Percentiles rank a stretch among this genome's conserved stretches.
These are phyloP conservation scores for Sugiyamaella lignohabitans DNA, from an alignment of 805 yeast genomes.

Conservation along the genomic window DNA sequence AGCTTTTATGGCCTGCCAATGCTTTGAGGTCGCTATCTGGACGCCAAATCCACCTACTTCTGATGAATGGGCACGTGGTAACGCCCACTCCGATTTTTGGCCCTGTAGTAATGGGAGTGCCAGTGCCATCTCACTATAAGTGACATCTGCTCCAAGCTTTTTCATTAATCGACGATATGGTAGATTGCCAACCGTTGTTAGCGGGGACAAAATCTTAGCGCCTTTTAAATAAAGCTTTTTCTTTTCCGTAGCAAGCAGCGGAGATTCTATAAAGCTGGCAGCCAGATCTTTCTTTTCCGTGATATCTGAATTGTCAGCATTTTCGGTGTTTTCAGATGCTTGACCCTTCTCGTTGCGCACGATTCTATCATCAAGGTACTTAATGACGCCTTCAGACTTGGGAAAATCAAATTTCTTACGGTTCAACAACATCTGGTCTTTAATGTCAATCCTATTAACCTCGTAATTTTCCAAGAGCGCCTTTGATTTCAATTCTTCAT, in stretches of 20 bases:
- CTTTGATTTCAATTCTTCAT: conserved; percentile 37
- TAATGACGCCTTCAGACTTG: conserved; percentile 50
- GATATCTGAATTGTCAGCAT: conserved; percentile 1
- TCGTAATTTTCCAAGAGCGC: conserved; percentile 43
- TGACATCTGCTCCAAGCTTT: conserved; percentile 82
- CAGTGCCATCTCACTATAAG: conserved; percentile 94
- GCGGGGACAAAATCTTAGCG: conserved; percentile 87
- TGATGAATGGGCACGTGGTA: conserved; percentile 76
- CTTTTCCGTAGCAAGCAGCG: conserved; percentile 75
- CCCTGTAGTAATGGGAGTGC: conserved; percentile 83
- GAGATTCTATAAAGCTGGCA: conserved; percentile 64
- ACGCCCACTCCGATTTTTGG: conserved; percentile 93
- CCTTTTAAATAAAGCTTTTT: conserved; percentile 57
- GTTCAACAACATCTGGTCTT: conserved; percentile 43
- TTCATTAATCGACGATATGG: conserved; percentile 94
- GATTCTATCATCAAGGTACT: conserved; percentile 48
- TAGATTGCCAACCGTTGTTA: conserved; percentile 95
- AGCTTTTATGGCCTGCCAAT: conserved; percentile 90
- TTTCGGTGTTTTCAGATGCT: conserved; percentile 19
- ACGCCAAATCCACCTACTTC: conserved; percentile 90
- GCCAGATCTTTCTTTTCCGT: conserved; percentile 23
- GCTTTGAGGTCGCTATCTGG: conserved; percentile 85
- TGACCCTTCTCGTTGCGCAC: conserved; percentile 33
- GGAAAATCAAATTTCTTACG: conserved; percentile 57
- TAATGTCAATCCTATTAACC: conserved; percentile 52